Base-by-base conservation (phyloP, 345 rosid genomes). In the Rhodamnia rubescens region DNA sequence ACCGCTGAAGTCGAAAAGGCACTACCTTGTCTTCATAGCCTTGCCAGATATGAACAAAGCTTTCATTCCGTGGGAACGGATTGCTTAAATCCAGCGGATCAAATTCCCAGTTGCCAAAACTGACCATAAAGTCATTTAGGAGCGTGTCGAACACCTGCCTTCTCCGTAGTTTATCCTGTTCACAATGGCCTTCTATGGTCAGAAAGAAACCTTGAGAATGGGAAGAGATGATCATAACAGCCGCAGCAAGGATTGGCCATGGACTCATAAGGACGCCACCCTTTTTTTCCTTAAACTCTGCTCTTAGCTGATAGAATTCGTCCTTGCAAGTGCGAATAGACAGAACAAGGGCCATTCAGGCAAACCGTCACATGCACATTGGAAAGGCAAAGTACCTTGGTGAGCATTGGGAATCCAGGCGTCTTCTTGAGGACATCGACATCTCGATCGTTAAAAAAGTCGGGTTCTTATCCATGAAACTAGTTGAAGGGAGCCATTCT, bases 1-100 rank as follows among this genome's bases (percentile, higher is more conserved):
- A 94, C 56, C 98, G 89, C 83, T 94, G 98, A 42, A 95, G 92
- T 86, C 95, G 93, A 87, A 84, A 89, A 3, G 99, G 96, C 64
- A 97, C 96, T 29, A 97, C 93, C 90, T 92, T 97, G 88, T 97
- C 99, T 88, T 94, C 95, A 9, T 89, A 86, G 22, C 99, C 99
- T 91, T 95, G 97, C 98, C 98, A 96, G 86, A 95, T 92, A 82
- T 96, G 96, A 88, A 95, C 95, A 32, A 90, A 90, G 83, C 92
- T 85, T 81, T 84, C 85, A 42, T 90, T 89, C 53, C 78, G 83
- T 75, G 86, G 90, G 81, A 87, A 93, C n/a, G 94, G 99, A 49
- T 94, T 88, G 18, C 87, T 80, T 74, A 95, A 85, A 7, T 93
- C 92, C 29, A 89, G 83, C 2, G 98, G 99, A 87, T 95, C 98